phyloP scores from a whole-genome alignment of 371 early-diverging fungal genomes.

The Rhizomucor pusillus region DNA sequence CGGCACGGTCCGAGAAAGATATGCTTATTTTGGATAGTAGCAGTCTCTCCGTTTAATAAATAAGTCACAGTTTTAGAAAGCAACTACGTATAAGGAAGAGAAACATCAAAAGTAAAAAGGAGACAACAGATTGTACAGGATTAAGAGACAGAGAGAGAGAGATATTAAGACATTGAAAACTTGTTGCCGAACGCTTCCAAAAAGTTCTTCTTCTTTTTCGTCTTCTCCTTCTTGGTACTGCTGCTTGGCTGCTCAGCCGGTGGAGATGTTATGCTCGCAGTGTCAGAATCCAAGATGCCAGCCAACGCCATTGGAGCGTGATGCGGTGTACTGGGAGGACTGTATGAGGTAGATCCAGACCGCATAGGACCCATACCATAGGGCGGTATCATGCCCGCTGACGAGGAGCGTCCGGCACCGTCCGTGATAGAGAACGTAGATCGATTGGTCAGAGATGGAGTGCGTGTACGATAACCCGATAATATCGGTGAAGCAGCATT shows the following conservation, averaged over 20 bases:
- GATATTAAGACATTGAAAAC: constrained; percentile 16
- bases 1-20: too few species aligned
- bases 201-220: constrained; percentile 20
- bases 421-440: constrained; percentile 2
- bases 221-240: constrained; percentile 6
- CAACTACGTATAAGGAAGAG: neutral
- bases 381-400: neutral
- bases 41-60: too few species aligned
- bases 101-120: neutral
- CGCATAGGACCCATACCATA: constrained; percentile 2
- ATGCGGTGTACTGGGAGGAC: constrained; percentile 17
- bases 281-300: constrained; percentile 1
- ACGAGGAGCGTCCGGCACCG: neutral
- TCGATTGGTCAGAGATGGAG: constrained; percentile 18
- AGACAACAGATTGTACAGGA: neutral
- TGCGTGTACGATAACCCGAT: constrained; percentile 17
- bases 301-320: constrained; percentile 12
- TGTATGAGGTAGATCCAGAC: constrained; percentile 5
- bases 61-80: too few species aligned
- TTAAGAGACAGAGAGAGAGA: constrained; percentile 2
- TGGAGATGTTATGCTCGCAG: neutral
- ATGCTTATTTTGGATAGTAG: too few species aligned
- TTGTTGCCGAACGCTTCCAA: constrained; percentile 23
- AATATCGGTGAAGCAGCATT: constrained; percentile 14
- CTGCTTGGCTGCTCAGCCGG: constrained; percentile 3